Conservation (phyloP, 140 eudicot genomes). For the Oenanthe javanica region DNA sequence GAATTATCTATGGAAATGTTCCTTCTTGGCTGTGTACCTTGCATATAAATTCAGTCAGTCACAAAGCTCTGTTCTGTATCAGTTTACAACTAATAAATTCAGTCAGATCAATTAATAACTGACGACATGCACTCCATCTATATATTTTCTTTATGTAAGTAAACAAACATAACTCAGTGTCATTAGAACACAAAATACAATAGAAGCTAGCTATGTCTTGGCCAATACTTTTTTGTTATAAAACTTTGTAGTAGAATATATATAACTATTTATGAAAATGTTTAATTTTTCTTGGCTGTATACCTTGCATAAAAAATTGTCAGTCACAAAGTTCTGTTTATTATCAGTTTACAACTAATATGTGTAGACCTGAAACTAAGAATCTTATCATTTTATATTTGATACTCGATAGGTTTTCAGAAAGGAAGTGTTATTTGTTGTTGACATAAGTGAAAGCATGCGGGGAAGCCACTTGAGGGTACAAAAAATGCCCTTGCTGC, state of each 20-base stretch:
- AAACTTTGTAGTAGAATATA: background rate
- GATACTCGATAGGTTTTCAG: slow-evolving; percentile 48
- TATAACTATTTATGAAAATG: background rate
- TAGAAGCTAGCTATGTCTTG: background rate
- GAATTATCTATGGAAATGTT: background rate
- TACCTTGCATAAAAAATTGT: background rate
- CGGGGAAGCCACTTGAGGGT: slow-evolving; percentile 65
- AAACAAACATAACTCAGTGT: background rate
- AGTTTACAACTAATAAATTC: background rate
- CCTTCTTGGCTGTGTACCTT: background rate
- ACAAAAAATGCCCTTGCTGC: slow-evolving; percentile 56
- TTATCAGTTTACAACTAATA: background rate
- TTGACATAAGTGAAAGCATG: slow-evolving; percentile 95
- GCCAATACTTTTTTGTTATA: background rate
- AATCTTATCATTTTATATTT: background rate
- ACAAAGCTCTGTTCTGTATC: background rate
- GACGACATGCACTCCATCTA: background rate
- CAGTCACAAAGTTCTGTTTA: background rate
- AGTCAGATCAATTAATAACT: background rate
- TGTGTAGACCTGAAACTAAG: background rate
- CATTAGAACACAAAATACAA: background rate
- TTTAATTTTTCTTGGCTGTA: background rate
- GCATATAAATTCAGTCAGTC: background rate
- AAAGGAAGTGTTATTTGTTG: slow-evolving; percentile 56
- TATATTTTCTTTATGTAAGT: background rate